Evolutionary conservation across 2,329 filamentous ascomycete genomes (phyloP).

Genomic region (Hymenoscyphus occultus): DNA sequence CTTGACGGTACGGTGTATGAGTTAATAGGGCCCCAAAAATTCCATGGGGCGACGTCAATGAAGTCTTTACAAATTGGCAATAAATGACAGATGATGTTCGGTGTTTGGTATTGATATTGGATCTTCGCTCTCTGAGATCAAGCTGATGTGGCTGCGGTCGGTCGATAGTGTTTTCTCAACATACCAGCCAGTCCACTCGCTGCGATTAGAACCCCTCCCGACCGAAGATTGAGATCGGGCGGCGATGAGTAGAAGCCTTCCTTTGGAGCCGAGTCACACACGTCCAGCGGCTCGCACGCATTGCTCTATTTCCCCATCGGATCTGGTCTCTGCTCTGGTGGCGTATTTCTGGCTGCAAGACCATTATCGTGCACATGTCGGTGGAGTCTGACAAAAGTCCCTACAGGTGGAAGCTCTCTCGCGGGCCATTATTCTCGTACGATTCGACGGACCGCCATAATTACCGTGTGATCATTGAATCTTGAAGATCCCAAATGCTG

Average conservation of each 20-base stretch:
- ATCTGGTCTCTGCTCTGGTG: slow-evolving; percentile 1
- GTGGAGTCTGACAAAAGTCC: not conserved
- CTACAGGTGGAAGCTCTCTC: not conserved
- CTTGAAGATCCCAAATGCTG: slow-evolving; percentile 1
- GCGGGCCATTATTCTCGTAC: not conserved
- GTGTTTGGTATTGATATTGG: not conserved
- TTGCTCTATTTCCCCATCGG: not conserved
- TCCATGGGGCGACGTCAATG: not conserved
- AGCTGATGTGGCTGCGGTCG: not conserved
- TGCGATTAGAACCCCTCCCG: not conserved
- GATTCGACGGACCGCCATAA: not conserved
- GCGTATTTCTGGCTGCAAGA: slow-evolving; percentile 2
- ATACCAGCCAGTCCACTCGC: not conserved
- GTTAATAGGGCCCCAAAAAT: not conserved
- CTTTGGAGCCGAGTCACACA: slow-evolving; percentile 1
- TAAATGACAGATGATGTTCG: not conserved
- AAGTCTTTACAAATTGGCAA: not conserved
- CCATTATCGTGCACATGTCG: not conserved
- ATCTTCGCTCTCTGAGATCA: not conserved
- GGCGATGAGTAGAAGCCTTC: not conserved
- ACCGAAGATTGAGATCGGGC: not conserved
- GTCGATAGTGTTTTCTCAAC: not conserved
- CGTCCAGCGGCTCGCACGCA: not conserved
- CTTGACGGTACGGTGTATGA: not conserved
- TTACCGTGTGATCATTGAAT: slow-evolving; percentile 1